phyloP scores from a whole-genome alignment of 2,329 filamentous ascomycete genomes.

The Monilinia laxa region DNA sequence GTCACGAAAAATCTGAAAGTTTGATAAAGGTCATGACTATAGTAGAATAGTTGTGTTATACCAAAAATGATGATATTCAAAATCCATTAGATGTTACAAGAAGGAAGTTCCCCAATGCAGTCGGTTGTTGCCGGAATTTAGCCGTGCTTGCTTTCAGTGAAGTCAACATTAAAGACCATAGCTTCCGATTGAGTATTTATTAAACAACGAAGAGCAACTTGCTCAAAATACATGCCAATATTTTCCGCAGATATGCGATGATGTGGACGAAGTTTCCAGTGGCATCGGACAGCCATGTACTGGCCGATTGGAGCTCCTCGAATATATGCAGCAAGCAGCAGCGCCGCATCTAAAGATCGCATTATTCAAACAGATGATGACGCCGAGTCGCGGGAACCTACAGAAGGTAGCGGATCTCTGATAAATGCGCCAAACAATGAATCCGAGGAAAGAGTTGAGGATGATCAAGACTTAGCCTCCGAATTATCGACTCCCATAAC shows the following conservation, averaged over 20 bases:
- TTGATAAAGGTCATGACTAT: slow-evolving; percentile 6
- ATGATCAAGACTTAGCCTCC: slow-evolving; percentile 31
- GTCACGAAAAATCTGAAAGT: background rate
- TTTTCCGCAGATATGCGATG: slow-evolving; percentile 39
- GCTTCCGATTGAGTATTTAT: slow-evolving; percentile 2
- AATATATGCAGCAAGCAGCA: slow-evolving; percentile 76
- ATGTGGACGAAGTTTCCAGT: slow-evolving; percentile 40
- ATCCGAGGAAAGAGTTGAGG: slow-evolving; percentile 34
- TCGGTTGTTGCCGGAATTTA: slow-evolving; percentile 8
- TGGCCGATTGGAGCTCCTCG: slow-evolving; percentile 85
- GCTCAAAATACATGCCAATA: slow-evolving; percentile 27
- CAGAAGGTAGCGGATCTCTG: slow-evolving; percentile 41
- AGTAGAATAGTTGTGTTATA: background rate
- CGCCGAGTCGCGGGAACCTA: slow-evolving; percentile 44
- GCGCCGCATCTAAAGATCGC: slow-evolving; percentile 52
- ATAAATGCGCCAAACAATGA: slow-evolving; percentile 35
- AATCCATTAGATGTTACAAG: background rate
- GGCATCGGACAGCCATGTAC: slow-evolving; percentile 65
- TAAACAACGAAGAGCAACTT: slow-evolving; percentile 24
- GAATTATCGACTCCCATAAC: slow-evolving; percentile 50
- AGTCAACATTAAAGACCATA: slow-evolving; percentile 5
- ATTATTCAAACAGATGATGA: slow-evolving; percentile 62
- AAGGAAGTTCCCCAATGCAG: too few relatives aligned
- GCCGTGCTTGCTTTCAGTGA: background rate
- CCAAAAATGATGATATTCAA: background rate